phyloP scores from a whole-genome alignment of 768 basidiomycete genomes.

The Megacollybia marginata region DNA sequence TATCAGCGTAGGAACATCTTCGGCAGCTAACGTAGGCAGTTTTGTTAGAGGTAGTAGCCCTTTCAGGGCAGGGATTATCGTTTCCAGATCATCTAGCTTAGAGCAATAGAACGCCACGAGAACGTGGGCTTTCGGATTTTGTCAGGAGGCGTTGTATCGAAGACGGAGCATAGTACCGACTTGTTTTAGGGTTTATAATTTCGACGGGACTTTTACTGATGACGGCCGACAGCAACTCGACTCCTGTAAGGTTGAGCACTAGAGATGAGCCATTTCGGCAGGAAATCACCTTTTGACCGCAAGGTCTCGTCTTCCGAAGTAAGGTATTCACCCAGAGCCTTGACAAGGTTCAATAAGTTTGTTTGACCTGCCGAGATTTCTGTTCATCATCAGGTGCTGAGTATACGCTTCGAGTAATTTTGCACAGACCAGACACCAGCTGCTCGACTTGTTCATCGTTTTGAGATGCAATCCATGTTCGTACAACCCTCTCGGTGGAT shows the following conservation, averaged over 20 bases:
- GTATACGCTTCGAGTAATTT: neutral
- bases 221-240: constrained; percentile 74
- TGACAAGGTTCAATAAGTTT: constrained; percentile 72
- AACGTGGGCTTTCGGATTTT: constrained; percentile 55
- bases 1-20: constrained; percentile 56
- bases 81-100: constrained; percentile 82
- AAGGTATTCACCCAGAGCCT: constrained; percentile 79
- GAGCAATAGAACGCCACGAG: constrained; percentile 77
- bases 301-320: constrained; percentile 78
- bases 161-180: constrained; percentile 34
- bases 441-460: constrained; percentile 53
- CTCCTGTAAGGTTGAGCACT: constrained; percentile 43
- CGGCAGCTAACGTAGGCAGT: constrained; percentile 54
- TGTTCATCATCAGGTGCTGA: constrained; percentile 11
- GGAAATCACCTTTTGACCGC: constrained; percentile 65
- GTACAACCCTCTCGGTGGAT: constrained; percentile 43
- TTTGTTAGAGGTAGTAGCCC: constrained; percentile 65
- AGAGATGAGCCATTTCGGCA: neutral
- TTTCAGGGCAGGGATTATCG: constrained; percentile 72
- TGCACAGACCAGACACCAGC: constrained; percentile 49
- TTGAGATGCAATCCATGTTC: constrained; percentile 66
- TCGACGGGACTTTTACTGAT: constrained; percentile 52
- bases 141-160: constrained; percentile 8
- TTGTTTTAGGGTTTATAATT: constrained; percentile 72
- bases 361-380: constrained; percentile 46